Evolutionary conservation across 805 yeast species (phyloP), one percentile per base, ranked within the genome.

Genomic region (Priceomyces haplophilus): DNA sequence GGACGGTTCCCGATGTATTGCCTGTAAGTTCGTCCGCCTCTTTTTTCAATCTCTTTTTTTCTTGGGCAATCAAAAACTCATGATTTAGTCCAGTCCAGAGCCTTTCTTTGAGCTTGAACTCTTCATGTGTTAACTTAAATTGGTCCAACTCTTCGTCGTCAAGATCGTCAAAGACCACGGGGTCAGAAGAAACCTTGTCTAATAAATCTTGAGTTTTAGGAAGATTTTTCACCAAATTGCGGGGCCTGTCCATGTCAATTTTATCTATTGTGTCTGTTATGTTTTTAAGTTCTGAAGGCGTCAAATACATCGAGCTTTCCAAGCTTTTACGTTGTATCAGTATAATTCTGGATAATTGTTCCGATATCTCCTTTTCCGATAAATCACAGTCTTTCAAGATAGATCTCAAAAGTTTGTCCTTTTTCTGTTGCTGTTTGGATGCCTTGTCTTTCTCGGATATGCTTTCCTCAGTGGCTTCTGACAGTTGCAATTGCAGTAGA

Each of bases 21-120:
- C 98, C 99, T 0, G 91, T 84, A 23, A 87, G 77, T 45, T 78
- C 80, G 64, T 93, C 98, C 0, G 96, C 93, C 58, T 89, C 96
- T 40, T 76, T 75, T 59, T 90, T 88, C 46, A 91, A 70, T 48
- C 90, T 70, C 56, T 88, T 89, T 52, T 80, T 79, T 54, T 91
- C 97, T 62, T 88, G 96, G 37, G 85, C 93, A 7, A 88, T 59
- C 42, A 93, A 65, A 57, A 79, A 93, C 21, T 90, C 98, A 46
- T 85, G 86, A 62, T 95, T 90, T 31, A 88, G 72, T 2, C 93
- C 90, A 41, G 85, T 81, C 98, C 99, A 93, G 3, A 90, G 79
- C 46, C 85, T 74, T 51, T 88, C 90, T 61, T 91, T 93, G 49
- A 83, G 59, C 43, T 67, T 73, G 8, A 82, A 74, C 48, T 90